A percentile compares a stretch with the other conserved stretches of the same genome.
Evolutionary conservation across 2,329 filamentous ascomycete species (phyloP).

Genomic region (Ceratocystis diversiconidia): DNA sequence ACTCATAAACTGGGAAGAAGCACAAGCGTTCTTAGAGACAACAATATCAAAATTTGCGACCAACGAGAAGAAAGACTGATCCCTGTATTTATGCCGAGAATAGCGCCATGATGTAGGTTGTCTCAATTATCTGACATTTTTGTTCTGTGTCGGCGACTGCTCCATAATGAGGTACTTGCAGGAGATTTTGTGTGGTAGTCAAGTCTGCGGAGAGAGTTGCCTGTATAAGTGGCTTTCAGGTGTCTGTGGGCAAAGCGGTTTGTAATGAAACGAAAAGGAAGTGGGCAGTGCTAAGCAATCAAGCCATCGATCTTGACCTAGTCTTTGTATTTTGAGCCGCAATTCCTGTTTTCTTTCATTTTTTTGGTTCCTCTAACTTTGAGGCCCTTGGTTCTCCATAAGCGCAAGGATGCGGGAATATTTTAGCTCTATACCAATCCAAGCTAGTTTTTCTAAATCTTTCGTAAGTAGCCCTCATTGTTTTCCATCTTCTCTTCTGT

Average conservation of each 20-base stretch:
- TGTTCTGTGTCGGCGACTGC: background rate
- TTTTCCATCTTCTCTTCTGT: background rate
- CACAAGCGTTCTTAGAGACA: slow-evolving; percentile 3
- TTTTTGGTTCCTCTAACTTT: background rate
- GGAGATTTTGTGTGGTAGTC: too few relatives aligned
- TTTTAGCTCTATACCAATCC: background rate
- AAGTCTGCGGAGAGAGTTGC: background rate
- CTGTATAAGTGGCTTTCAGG: background rate
- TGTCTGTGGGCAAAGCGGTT: background rate
- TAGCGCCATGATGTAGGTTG: background rate
- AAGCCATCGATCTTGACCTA: background rate
- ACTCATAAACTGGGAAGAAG: background rate
- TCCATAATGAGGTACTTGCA: too few relatives aligned
- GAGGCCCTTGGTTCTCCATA: slow-evolving; percentile 1
- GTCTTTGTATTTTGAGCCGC: background rate
- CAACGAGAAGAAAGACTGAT: background rate
- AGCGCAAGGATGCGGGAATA: slow-evolving; percentile 6
- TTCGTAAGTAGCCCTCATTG: background rate
- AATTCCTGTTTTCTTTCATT: background rate
- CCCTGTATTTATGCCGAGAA: slow-evolving; percentile 7
- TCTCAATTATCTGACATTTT: background rate
- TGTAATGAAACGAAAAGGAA: background rate
- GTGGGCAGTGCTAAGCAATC: background rate
- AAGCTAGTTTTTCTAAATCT: background rate
- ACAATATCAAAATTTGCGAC: slow-evolving; percentile 5